phyloP scores from a whole-genome alignment of 352 stramenopile species.

The Phytophthora pluvialis region DNA sequence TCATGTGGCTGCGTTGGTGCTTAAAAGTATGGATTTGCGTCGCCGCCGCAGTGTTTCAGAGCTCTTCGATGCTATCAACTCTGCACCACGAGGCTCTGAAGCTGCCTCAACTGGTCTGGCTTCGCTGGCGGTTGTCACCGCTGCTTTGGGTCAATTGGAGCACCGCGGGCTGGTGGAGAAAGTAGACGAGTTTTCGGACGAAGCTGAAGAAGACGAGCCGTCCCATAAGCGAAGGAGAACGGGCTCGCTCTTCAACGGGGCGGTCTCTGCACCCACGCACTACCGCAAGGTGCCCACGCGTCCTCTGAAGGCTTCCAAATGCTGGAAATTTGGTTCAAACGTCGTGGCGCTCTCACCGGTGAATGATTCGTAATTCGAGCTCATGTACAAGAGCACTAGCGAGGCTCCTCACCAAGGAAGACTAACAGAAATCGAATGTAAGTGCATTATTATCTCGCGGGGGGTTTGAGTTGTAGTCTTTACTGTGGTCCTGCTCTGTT shows the following conservation, averaged over 20 bases:
- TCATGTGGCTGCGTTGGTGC: constrained; percentile 51
- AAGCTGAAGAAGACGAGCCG: constrained; percentile 21
- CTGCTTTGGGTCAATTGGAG: constrained; percentile 65
- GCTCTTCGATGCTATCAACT: constrained; percentile 59
- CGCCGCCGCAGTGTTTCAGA: constrained; percentile 60
- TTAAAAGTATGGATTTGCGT: constrained; percentile 67
- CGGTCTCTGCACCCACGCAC: constrained; percentile 38
- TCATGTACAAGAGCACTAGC: constrained; percentile 6
- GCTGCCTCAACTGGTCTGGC: constrained; percentile 14
- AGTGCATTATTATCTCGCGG: constrained; percentile 36
- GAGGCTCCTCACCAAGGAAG: constrained; percentile 11
- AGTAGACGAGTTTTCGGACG: constrained; percentile 32
- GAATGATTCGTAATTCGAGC: constrained; percentile 27
- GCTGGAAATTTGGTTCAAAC: constrained; percentile 60
- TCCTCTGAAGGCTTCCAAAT: constrained; percentile 77
- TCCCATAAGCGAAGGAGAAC: constrained; percentile 38
- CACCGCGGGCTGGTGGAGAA: constrained; percentile 58
- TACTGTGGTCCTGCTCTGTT: too few relatives aligned
- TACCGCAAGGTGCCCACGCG: constrained; percentile 76
- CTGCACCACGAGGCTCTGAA: constrained; percentile 9
- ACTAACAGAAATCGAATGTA: constrained; percentile 38
- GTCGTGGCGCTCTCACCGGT: constrained; percentile 39
- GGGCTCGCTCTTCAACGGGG: constrained; percentile 19
- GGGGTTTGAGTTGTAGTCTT: neutral
- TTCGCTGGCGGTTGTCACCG: constrained; percentile 62